A percentile compares a stretch with the other conserved stretches of the same genome.
Evolutionary conservation across 1,139 yeast species (phyloP).

Genomic region (Zygoascus sp.): DNA sequence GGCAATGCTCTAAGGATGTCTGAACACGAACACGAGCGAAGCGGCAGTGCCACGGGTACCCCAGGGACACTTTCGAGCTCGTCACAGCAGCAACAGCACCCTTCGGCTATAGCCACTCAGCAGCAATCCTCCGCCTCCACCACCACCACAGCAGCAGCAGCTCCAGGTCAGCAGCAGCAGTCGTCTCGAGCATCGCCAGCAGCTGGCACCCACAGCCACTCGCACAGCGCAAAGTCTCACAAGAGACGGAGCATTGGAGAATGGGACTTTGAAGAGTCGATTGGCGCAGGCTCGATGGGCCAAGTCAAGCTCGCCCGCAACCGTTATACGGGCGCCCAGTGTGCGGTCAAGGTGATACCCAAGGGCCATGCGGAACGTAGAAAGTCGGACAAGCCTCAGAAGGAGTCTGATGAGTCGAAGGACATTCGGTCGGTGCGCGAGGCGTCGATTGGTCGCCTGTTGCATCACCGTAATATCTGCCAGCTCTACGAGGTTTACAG

Average conservation of each 20-base stretch:
- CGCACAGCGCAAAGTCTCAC: constrained; percentile 13
- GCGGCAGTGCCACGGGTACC: constrained; percentile 3
- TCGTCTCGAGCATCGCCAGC: background rate
- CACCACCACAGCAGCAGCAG: no score
- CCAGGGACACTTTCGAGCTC: no score
- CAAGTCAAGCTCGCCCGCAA: constrained; percentile 93
- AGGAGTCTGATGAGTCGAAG: constrained; percentile 82
- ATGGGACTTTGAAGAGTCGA: constrained; percentile 92
- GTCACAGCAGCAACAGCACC: no score
- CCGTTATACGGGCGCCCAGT: constrained; percentile 71
- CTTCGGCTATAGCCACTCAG: no score
- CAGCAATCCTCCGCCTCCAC: no score
- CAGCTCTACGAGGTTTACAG: constrained; percentile 89
- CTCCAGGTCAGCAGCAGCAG: no score
- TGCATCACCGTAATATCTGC: constrained; percentile 91
- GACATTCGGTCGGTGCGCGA: constrained; percentile 92
- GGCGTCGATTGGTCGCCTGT: constrained; percentile 84
- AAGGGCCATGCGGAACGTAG: constrained; percentile 64
- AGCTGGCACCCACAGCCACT: background rate
- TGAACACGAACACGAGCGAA: background rate
- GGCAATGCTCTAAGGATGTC: constrained; percentile 1
- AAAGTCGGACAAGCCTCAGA: constrained; percentile 53
- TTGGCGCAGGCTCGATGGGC: constrained; percentile 99
- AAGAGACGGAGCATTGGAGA: constrained; percentile 88
- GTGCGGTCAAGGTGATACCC: constrained; percentile 53